Conservation (phyloP, 2,329 filamentous ascomycete species). For the Aspergillus udagawae region DNA sequence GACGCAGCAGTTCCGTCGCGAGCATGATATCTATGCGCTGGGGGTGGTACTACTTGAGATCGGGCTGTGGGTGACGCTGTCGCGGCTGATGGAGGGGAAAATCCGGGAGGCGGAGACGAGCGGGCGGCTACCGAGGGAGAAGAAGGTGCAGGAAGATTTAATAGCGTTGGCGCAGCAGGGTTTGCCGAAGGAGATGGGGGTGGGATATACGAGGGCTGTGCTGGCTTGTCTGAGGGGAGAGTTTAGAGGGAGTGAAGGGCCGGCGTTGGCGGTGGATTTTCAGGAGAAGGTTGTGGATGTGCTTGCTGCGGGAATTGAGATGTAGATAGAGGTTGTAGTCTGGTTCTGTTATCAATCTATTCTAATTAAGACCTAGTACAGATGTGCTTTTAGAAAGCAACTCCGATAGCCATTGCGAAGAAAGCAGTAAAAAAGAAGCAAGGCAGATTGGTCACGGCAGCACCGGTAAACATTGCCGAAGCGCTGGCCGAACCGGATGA, state of each 20-base stretch:
- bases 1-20: slow-evolving; percentile 21
- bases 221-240: slow-evolving; percentile 19
- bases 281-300: slow-evolving; percentile 22
- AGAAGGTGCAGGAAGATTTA: slow-evolving; percentile 17
- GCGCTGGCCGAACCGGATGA: too few relatives aligned
- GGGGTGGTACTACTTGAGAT: slow-evolving; percentile 40
- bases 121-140: slow-evolving; percentile 17
- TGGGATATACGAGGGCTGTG: slow-evolving; percentile 20
- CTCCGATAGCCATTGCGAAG: too few relatives aligned
- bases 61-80: slow-evolving; percentile 28
- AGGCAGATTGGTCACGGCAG: too few relatives aligned
- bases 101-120: slow-evolving; percentile 19
- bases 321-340: background rate
- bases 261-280: slow-evolving; percentile 22
- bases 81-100: slow-evolving; percentile 21
- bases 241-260: slow-evolving; percentile 18
- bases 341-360: too few relatives aligned
- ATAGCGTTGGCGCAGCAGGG: slow-evolving; percentile 14
- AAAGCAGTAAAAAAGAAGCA: too few relatives aligned
- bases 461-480: too few relatives aligned
- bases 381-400: too few relatives aligned
- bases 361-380: too few relatives aligned
- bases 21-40: slow-evolving; percentile 37
- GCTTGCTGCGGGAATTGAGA: slow-evolving; percentile 5
- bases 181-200: slow-evolving; percentile 23